Conservation (phyloP, 805 yeast species). For the Ogataea angusta region DNA sequence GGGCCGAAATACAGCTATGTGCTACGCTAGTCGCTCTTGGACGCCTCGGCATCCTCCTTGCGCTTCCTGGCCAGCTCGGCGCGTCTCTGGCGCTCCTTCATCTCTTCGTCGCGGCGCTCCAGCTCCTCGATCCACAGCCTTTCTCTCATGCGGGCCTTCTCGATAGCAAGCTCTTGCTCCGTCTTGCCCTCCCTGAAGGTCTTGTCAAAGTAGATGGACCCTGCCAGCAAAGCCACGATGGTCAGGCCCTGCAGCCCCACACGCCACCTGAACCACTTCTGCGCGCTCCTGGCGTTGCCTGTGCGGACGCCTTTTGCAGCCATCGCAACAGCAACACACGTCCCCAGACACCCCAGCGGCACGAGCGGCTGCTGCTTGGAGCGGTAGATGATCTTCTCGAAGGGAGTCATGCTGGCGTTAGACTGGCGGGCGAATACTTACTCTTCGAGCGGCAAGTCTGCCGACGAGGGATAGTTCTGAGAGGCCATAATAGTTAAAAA, state of each 20-base stretch:
- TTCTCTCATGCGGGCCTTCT: conserved; percentile 84
- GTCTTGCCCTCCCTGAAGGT: conserved; percentile 43
- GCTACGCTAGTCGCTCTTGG: background rate
- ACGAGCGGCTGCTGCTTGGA: conserved; percentile 87
- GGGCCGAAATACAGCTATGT: background rate
- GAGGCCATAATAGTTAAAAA: conserved; percentile 31
- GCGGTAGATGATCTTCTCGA: conserved; percentile 56
- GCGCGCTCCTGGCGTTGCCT: conserved; percentile 75
- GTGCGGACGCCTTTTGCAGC: conserved; percentile 73
- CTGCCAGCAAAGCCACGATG: conserved; percentile 74
- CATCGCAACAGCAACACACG: conserved; percentile 74
- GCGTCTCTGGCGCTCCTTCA: conserved; percentile 62
- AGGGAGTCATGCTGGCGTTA: conserved; percentile 44
- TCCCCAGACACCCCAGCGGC: conserved; percentile 75
- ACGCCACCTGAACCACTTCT: conserved; percentile 85
- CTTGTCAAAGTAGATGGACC: conserved; percentile 66
- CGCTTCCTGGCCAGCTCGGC: conserved; percentile 58
- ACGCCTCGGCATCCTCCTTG: conserved; percentile 2
- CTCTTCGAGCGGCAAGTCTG: conserved; percentile 46
- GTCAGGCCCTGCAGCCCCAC: conserved; percentile 85
- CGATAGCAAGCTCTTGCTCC: conserved; percentile 63
- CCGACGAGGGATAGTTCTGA: conserved; percentile 47
- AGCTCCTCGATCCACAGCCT: conserved; percentile 84
- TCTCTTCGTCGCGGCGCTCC: conserved; percentile 78
- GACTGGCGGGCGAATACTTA: conserved; percentile 34